Percentiles rank a stretch among this genome's conserved stretches.
phyloP scores from a whole-genome alignment of 352 stramenopile genomes.

The Peronospora destructor region DNA sequence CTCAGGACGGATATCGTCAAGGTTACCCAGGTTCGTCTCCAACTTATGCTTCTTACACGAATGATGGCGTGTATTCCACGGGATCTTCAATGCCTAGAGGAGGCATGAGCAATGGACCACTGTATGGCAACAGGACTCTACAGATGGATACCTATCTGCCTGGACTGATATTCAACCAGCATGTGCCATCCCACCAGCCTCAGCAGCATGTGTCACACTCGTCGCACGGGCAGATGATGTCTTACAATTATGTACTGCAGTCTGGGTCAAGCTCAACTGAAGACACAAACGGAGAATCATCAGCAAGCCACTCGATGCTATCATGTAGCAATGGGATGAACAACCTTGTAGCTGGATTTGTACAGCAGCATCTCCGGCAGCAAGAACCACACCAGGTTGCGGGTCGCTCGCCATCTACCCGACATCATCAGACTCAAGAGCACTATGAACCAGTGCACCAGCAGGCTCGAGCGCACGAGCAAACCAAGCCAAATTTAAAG shows the following conservation, averaged over 20 bases:
- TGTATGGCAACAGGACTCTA: conserved; percentile 23
- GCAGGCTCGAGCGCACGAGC: conserved; percentile 18
- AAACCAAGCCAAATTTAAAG: conserved; percentile 26
- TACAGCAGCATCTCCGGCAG: conserved; percentile 31
- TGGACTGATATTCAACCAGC: conserved; percentile 24
- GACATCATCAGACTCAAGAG: conserved; percentile 19
- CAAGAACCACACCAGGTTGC: conserved; percentile 25
- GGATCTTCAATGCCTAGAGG: conserved; percentile 20
- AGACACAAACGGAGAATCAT: conserved; percentile 11
- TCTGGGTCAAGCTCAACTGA: conserved; percentile 15
- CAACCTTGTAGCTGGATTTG: conserved; percentile 35
- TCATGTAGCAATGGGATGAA: conserved; percentile 23
- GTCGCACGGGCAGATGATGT: conserved; percentile 37
- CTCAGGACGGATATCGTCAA: conserved; percentile 28
- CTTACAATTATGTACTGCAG: conserved; percentile 32
- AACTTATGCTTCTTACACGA: conserved; percentile 31
- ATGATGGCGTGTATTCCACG: conserved; percentile 40
- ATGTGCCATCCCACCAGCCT: conserved; percentile 27
- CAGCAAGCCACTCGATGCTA: conserved; percentile 18
- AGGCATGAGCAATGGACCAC: conserved; percentile 19
- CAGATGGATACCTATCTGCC: conserved; percentile 35
- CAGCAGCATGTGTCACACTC: conserved; percentile 33
- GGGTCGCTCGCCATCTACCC: conserved; percentile 13
- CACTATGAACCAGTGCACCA: conserved; percentile 10
- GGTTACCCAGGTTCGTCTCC: conserved; percentile 15